Evolutionary conservation across 352 stramenopile genomes (phyloP).

Genomic region (Pythium dissimile): DNA sequence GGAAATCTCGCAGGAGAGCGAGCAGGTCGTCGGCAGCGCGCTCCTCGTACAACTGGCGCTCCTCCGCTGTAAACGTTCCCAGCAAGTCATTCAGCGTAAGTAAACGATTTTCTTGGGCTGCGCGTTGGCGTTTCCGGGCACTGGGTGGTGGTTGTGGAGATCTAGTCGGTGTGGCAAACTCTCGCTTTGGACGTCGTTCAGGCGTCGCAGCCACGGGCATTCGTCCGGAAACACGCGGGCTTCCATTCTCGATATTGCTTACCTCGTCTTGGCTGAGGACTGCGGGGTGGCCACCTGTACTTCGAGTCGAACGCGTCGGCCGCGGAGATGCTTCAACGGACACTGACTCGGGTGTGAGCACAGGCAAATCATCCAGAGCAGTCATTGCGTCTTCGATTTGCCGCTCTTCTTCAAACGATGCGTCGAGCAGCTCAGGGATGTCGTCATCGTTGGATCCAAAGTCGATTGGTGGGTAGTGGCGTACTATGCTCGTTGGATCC

Average conservation of each 20-base stretch:
- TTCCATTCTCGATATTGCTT: background rate
- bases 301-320: constrained; percentile 2
- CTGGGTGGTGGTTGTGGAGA: constrained; percentile 11
- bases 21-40: constrained; percentile 55
- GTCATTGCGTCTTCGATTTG: constrained; percentile 30
- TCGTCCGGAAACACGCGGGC: background rate
- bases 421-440: constrained; percentile 14
- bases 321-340: background rate
- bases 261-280: background rate
- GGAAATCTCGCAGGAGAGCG: constrained; percentile 60
- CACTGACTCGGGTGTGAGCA: background rate
- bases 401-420: constrained; percentile 14
- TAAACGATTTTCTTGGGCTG: constrained; percentile 29
- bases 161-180: background rate
- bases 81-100: constrained; percentile 47
- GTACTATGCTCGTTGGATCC: constrained; percentile 23
- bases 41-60: constrained; percentile 57
- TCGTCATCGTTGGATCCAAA: constrained; percentile 37
- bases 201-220: constrained; percentile 2
- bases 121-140: constrained; percentile 42
- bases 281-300: background rate
- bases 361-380: constrained; percentile 14
- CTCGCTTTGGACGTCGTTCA: constrained; percentile 10
- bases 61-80: constrained; percentile 37
- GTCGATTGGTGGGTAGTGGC: constrained; percentile 53